A percentile compares a stretch with the other conserved stretches of the same genome.
Evolutionary conservation across 768 basidiomycete species (phyloP).

Genomic region (Russula brevipes): DNA sequence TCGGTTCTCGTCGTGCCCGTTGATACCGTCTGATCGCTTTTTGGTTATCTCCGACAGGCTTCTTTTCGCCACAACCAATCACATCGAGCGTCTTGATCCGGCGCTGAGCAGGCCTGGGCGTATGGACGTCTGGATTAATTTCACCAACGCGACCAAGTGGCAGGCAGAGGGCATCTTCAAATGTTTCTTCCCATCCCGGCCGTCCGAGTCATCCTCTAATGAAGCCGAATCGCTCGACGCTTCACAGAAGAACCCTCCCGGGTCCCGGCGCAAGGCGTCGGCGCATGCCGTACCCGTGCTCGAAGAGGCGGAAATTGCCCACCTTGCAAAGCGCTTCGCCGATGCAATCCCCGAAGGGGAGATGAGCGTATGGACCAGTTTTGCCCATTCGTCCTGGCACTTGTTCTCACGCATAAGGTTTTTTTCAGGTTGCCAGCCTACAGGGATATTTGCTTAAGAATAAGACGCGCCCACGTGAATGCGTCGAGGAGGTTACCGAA

Average conservation of each 20-base stretch:
- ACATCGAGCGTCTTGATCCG: conserved; percentile 88
- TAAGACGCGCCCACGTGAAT: conserved; percentile 83
- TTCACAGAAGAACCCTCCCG: conserved; percentile 61
- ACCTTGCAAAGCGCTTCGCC: conserved; percentile 76
- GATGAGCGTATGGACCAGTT: conserved; percentile 58
- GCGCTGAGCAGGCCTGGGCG: conserved; percentile 84
- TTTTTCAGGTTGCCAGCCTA: conserved; percentile 65
- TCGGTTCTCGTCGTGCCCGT: conserved; percentile 3
- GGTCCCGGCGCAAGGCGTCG: conserved; percentile 61
- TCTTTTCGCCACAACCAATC: conserved; percentile 89
- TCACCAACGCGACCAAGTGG: conserved; percentile 87
- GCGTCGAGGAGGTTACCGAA: conserved; percentile 70
- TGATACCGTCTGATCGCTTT: conserved; percentile 1
- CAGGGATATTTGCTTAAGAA: conserved; percentile 87
- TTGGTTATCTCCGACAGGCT: conserved; percentile 43
- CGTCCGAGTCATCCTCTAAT: conserved; percentile 24
- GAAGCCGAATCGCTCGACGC: conserved; percentile 35
- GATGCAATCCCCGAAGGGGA: conserved; percentile 83
- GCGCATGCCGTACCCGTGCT: conserved; percentile 59
- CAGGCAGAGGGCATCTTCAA: conserved; percentile 92
- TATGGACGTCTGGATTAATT: conserved; percentile 92
- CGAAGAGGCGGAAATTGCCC: conserved; percentile 68
- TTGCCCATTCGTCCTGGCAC: not conserved
- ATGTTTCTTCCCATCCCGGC: conserved; percentile 81
- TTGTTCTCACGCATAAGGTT: conserved; percentile 8